phyloP scores from a whole-genome alignment of 2,329 filamentous ascomycete genomes.

The Microsporum ferrugineum region DNA sequence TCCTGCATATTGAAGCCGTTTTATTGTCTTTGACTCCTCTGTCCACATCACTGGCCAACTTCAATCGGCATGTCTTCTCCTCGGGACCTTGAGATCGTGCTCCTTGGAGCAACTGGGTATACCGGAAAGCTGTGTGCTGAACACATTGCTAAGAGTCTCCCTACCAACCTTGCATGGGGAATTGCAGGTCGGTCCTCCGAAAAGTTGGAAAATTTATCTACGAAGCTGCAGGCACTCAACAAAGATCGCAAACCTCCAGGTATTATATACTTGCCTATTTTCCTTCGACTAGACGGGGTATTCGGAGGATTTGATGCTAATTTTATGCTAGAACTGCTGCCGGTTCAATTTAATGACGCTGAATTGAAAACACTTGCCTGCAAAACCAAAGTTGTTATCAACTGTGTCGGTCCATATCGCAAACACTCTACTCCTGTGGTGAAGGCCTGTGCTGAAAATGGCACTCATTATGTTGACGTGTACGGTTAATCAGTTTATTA shows the following conservation, averaged over 20 bases:
- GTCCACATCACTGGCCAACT: background rate
- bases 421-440: conserved; percentile 54
- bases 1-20: background rate
- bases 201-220: conserved; percentile 60
- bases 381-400: conserved; percentile 49
- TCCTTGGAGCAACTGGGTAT: conserved; percentile 65
- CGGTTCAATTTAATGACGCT: conserved; percentile 37
- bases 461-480: conserved; percentile 58
- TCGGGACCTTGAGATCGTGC: conserved; percentile 52
- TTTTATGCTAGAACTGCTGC: conserved; percentile 17
- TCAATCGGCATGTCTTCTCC: conserved; percentile 7
- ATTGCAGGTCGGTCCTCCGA: conserved; percentile 67
- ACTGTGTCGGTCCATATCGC: conserved; percentile 53
- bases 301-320: background rate
- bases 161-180: conserved; percentile 75
- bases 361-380: conserved; percentile 43
- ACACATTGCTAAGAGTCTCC: conserved; percentile 58
- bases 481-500: conserved; percentile 15
- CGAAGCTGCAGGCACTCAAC: conserved; percentile 55
- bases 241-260: conserved; percentile 60
- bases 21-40: background rate
- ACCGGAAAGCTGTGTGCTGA: conserved; percentile 68
- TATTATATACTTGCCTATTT: conserved; percentile 30
- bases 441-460: conserved; percentile 51
- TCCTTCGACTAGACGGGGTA: too few relatives aligned